A percentile compares a stretch with the other conserved stretches of the same genome.
These are phyloP conservation scores for Metschnikowia baotianmanensis DNA, from an alignment of 805 yeast species.

Conservation along the genomic window DNA sequence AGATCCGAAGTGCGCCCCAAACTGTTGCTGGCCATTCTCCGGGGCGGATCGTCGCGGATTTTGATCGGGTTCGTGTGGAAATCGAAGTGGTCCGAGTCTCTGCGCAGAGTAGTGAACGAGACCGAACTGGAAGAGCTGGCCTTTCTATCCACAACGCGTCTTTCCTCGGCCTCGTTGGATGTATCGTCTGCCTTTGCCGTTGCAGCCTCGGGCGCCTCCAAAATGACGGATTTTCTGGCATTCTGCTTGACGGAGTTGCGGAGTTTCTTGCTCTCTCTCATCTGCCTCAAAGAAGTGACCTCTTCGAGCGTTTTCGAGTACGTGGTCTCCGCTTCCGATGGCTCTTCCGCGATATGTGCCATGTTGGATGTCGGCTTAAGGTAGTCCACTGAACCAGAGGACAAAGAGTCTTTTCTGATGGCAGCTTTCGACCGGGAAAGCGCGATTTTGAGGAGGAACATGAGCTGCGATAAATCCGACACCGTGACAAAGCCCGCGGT, in stretches of 20 bases:
- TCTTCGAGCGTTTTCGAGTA: slow-evolving; percentile 72
- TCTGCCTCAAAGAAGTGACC: slow-evolving; percentile 70
- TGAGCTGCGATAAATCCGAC: slow-evolving; percentile 68
- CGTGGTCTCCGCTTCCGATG: slow-evolving; percentile 38
- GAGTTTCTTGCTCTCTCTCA: slow-evolving; percentile 62
- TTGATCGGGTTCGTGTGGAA: slow-evolving; percentile 26
- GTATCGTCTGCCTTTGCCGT: slow-evolving; percentile 30
- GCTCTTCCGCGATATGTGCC: slow-evolving; percentile 19
- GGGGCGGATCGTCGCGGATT: slow-evolving; percentile 38
- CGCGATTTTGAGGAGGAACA: slow-evolving; percentile 79
- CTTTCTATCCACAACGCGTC: slow-evolving; percentile 17
- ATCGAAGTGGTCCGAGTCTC: slow-evolving; percentile 28
- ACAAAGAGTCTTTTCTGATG: slow-evolving; percentile 35
- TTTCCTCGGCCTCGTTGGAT: slow-evolving; percentile 21
- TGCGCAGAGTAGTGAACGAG: slow-evolving; percentile 25
- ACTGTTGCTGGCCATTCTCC: slow-evolving; percentile 28
- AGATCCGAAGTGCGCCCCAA: slow-evolving; percentile 67
- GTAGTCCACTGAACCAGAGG: slow-evolving; percentile 1
- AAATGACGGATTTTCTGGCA: slow-evolving; percentile 62
- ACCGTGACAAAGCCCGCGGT: slow-evolving; percentile 55
- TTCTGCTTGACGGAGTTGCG: slow-evolving; percentile 53
- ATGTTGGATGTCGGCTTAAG: slow-evolving; percentile 12
- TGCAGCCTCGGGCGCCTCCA: slow-evolving; percentile 60
- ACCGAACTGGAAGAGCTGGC: slow-evolving; percentile 26
- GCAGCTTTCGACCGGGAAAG: slow-evolving; percentile 67